These are phyloP conservation scores for Limtongia smithiae DNA, from an alignment of 805 yeast species.

Conservation along the genomic window DNA sequence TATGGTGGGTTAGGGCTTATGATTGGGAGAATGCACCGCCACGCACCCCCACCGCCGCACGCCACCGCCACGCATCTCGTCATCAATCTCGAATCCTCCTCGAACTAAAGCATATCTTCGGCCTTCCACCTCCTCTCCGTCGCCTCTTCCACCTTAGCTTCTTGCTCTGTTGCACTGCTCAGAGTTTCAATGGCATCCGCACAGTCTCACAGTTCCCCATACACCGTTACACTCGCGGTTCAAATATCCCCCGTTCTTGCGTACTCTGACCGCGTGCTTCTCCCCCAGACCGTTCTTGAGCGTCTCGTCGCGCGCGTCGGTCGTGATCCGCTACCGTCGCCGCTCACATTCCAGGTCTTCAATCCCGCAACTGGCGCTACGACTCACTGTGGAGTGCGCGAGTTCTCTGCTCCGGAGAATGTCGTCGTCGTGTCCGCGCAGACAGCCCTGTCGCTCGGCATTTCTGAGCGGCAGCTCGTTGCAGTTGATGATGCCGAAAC, in stretches of 20 bases:
- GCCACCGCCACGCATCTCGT: no score
- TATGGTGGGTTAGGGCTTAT: no score
- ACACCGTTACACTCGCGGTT: no score
- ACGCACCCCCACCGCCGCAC: no score
- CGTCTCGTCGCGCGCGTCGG: conserved; percentile 17
- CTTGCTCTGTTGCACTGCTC: no score
- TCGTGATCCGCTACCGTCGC: conserved; percentile 37
- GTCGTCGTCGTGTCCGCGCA: conserved; percentile 41
- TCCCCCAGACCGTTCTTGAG: conserved; percentile 29
- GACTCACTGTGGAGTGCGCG: conserved; percentile 47
- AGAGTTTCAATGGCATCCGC: no score
- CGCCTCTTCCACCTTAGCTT: no score
- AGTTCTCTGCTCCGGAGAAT: conserved; percentile 45
- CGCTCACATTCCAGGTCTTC: conserved; percentile 39
- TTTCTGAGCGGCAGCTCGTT: conserved; percentile 23
- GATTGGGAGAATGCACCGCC: no score
- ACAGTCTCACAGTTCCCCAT: no score
- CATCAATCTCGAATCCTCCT: no score
- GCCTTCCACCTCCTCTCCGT: no score
- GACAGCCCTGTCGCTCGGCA: conserved; percentile 36
- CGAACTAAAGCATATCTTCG: no score
- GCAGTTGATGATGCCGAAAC: background rate
- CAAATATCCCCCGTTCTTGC: conserved; percentile 4
- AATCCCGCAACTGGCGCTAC: conserved; percentile 30
- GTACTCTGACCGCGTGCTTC: conserved; percentile 27